Evolutionary conservation across 768 basidiomycete genomes (phyloP), one percentile per base, ranked within the genome.

Genomic region (Strobilomyces dryophilus): DNA sequence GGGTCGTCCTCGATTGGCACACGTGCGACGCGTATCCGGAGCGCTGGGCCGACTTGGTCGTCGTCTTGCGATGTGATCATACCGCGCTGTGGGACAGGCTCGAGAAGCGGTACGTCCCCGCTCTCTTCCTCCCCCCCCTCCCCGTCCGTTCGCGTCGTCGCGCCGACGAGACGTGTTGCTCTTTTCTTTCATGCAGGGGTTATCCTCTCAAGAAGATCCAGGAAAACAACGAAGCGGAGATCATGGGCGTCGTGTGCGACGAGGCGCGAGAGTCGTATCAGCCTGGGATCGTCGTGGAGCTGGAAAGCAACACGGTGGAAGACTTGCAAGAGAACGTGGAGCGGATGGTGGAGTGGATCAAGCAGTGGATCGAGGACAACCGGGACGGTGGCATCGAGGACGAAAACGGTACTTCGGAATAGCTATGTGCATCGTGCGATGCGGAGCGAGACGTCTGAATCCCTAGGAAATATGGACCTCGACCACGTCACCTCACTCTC

Each of bases 141-240:
- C n/a, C 37, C 9, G 37, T 20, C 35, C 35, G 17, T 24, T 24
- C 4, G 24, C 34, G 10, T 11, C 11, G 34, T 35, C 11, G 12
- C 34, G 6, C 43, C 32, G 44, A 45, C 44, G 27, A 29, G 18
- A 8, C 5, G 11, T 14, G 15, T 10, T 7, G 11, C 44, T 18
- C 24, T 21, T 41, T 14, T 17, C n/a, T 8, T 14, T 10, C 9
- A 18, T 52, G 3, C 68, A 98, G 95, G 55, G 80, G 81, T 9
- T 98, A 98, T 66, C 74, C 89, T 1, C 69, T 94, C 45, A 91
- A 91, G 68, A 99, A 99, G 72, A 92, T 99, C 5, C 89, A 95
- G 67, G 97, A 99, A 72, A 99, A 99, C 70, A 95, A 98, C 69
- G 89, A 95, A 64, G 94, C 95, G 12, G 97, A 99, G 74, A 98